Base-by-base conservation (phyloP, 1,284 basidiomycete species). In the Apiotrichum sp. region DNA sequence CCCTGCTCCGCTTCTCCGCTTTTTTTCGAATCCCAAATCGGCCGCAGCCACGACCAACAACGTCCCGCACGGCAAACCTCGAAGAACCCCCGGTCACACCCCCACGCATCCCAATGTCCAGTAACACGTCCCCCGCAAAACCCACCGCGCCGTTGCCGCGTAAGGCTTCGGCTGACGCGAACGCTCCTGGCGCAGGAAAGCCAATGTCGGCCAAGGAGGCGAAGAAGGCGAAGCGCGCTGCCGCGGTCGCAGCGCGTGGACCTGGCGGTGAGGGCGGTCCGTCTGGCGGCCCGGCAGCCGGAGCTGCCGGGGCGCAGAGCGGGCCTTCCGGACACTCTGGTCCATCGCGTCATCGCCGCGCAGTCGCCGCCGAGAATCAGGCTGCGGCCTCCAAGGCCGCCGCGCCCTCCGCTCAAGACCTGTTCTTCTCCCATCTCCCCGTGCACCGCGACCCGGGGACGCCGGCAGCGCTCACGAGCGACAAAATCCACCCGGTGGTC, bases 401-500 rank as follows among this genome's bases (percentile, higher is more conserved):
- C 13, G 58, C 65, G 5, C 56, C 62, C 13, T 39, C 59, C 9
- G 55, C 59, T 16, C 39, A 57, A 3, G 52, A 53, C 46, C 57
- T 59, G 31, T 72, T 75, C 62, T 76, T 74, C 62, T 95, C 63
- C 85, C 96, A 77, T 88, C 88, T 65, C 81, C 83, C 68, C 74
- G 88, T 60, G 31, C 65, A 70, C 32, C 61, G 59, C 49, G 62
- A 63, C 22, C 67, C 70, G 13, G 60, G 63, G 38, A 72, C 70
- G 8, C 50, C 69, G 0, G 53, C 60, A 5, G 71, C 73, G 1
- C 56, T 72, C 40, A 54, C 56, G 8, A 53, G 57, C 0, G 61
- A 60, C 36, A 73, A 72, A 57, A 57, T 77, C 13, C 75, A 75
- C 59, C 75, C 75, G 3, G 57, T 71, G 31, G 66, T 77, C 52